Base-by-base conservation (phyloP, 345 rosid genomes). In the rapeseed (Brassica napus) region DNA sequence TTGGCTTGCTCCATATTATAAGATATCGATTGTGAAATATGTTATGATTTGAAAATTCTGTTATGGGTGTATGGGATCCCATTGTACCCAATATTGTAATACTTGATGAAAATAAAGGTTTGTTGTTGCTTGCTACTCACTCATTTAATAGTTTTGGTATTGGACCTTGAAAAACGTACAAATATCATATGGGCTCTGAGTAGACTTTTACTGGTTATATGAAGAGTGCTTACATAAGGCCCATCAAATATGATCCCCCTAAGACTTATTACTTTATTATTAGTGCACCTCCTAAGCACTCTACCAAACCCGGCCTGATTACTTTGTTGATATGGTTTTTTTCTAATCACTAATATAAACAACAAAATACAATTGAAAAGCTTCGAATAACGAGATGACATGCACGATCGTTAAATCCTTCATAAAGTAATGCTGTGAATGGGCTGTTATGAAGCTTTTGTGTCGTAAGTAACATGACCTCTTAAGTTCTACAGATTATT, bases 391-490 rank as follows among this genome's bases (percentile, higher is more conserved):
- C 15, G 75, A 77, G 67, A 54, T 77, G 81, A 42, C 77, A 78
- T 65, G 81, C 81, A 78, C 72, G 81, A 71, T 78, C 72, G 61
- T 52, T 47, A n/a, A 68, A 8, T 61, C 62, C 23, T 47, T 64
- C 59, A 32, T 65, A 77, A 30, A n/a, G 28, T 39, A 65, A 18
- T 42, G 57, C 14, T 5, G 65, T 4, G 8, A 24, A 24, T 30
- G 52, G 70, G 77, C 63, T 74, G 63, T 74, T 66, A 37, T 15
- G 71, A 68, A 58, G 79, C 28, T 4, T 52, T 63, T 63, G 16
- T 63, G 65, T 63, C 37, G 47, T 64, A 35, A 55, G 32, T 37
- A 77, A 65, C 71, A 39, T 78, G 76, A 28, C 10, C 71, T 77
- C 21, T 63, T 63, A 63, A 6, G 11, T 31, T 31, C 42, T 63